phyloP scores from a whole-genome alignment of 208 protist genomes.

The Trypanosoma cruzi region DNA sequence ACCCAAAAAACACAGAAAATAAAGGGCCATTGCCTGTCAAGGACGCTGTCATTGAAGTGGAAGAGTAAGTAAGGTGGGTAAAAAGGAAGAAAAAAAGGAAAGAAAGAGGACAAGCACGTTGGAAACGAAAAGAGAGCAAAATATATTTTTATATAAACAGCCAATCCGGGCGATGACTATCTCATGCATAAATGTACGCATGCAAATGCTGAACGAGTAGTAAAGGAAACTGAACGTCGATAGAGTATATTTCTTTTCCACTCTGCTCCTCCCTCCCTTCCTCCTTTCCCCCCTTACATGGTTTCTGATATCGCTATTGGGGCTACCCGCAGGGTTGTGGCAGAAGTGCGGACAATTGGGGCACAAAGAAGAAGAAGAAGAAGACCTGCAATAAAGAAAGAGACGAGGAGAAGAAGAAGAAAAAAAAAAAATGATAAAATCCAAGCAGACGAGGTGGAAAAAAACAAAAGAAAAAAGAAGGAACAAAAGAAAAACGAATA shows the following conservation, averaged over 20 bases:
- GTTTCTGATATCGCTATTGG: no score
- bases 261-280: no score
- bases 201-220: neutral
- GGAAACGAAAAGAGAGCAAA: neutral
- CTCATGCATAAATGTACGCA: no score
- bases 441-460: neutral
- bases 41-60: constrained; percentile 81
- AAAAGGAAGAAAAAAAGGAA: constrained; percentile 1
- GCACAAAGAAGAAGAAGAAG: neutral
- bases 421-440: constrained; percentile 20
- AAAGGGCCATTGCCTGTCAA: constrained; percentile 7
- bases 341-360: neutral
- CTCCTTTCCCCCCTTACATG: no score
- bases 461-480: neutral
- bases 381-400: neutral
- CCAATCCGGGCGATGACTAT: no score
- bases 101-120: constrained; percentile 8
- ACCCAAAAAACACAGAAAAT: neutral
- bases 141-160: neutral
- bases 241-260: no score
- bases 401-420: constrained; percentile 14
- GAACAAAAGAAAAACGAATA: constrained; percentile 6
- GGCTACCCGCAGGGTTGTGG: no score
- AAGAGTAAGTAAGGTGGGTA: constrained; percentile 19
- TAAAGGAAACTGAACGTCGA: neutral